phyloP scores from a whole-genome alignment of 225 moss, liverwort and hornwort genomes.

The Thuidium tamariscinum region DNA sequence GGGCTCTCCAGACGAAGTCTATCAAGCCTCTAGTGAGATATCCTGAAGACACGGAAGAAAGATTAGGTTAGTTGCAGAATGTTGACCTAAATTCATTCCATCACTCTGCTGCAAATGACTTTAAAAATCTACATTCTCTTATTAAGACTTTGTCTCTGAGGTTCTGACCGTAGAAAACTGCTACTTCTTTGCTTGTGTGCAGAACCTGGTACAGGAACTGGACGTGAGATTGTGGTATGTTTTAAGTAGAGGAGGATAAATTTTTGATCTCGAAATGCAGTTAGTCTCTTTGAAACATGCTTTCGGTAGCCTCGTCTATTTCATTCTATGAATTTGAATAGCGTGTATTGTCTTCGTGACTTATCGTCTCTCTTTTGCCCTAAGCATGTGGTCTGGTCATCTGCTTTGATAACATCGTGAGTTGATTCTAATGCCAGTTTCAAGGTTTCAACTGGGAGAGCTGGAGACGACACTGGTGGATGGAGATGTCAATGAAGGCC shows the following conservation, averaged over 20 bases:
- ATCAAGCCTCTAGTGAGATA: slow-evolving; percentile 11
- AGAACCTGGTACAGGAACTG: slow-evolving; percentile 75
- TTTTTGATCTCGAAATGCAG: not conserved
- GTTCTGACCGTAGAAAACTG: not conserved
- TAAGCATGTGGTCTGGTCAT: not conserved
- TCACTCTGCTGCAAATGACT: not conserved
- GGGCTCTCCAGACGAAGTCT: slow-evolving; percentile 49
- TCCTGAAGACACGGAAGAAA: slow-evolving; percentile 42
- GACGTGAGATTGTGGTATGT: slow-evolving; percentile 71
- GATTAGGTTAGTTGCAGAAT: slow-evolving; percentile 24
- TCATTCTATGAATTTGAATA: not conserved
- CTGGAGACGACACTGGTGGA: slow-evolving; percentile 76
- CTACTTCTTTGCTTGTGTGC: not conserved
- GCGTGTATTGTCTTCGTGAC: not conserved
- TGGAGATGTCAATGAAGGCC: slow-evolving; percentile 68
- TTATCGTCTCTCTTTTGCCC: not conserved
- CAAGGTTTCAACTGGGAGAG: slow-evolving; percentile 97
- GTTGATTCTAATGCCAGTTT: slow-evolving; percentile 44
- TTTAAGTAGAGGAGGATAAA: not conserved
- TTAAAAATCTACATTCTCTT: not conserved
- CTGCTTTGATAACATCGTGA: not conserved
- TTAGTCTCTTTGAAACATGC: not conserved
- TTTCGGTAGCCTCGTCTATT: not conserved
- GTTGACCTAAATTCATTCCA: not conserved
- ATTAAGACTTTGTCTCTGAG: not conserved